Evolutionary conservation across 352 stramenopile genomes (phyloP), one percentile per base, ranked within the genome.

Genomic region (Pythium graminicola): DNA sequence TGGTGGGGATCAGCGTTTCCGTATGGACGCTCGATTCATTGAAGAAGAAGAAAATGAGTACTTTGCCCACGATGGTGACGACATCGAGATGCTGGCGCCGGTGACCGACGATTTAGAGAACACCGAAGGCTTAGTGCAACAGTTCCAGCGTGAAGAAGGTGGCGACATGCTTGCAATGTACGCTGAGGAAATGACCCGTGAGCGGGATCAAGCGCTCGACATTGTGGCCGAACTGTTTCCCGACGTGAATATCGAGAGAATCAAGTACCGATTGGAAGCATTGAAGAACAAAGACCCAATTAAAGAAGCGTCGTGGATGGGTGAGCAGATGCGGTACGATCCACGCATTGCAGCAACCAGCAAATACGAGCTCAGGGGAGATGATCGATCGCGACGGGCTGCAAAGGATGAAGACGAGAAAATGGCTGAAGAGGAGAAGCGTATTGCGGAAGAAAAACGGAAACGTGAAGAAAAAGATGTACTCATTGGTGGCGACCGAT

Each of bases 261-360:
- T 87, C 64, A 70, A 83, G 55, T 63, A 75, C 27, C 60, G 66
- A 11, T 44, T 86, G 54, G 64, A 67, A 24, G 57, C 73, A 2
- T 65, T 77, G 24, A 45, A 62, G 22, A 70, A 71, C 5, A 82
- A 85, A 53, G 74, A 85, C 28, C 70, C 70, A 29, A 66, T 86
- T 19, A 85, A 86, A 54, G 73, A 89, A 56, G 76, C 79, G 4
- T 74, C 73, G n/a, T 89, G 79, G 78, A 87, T 89, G 79, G 79
- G 79, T n/a, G 56, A 73, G 27, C 49, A 85, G 19, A 76, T 77
- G 60, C 74, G 79, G 26, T 89, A 89, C 59, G 75, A 89, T 40
- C 79, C 79, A 22, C 69, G 72, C 19, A 41, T 64, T 2, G 46
- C 69, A 24, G 62, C 68, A 7, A 67, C 70, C 2, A 51, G 33